Evolutionary conservation across 768 basidiomycete genomes (phyloP).

Genomic region (Albatrellus ellisii): DNA sequence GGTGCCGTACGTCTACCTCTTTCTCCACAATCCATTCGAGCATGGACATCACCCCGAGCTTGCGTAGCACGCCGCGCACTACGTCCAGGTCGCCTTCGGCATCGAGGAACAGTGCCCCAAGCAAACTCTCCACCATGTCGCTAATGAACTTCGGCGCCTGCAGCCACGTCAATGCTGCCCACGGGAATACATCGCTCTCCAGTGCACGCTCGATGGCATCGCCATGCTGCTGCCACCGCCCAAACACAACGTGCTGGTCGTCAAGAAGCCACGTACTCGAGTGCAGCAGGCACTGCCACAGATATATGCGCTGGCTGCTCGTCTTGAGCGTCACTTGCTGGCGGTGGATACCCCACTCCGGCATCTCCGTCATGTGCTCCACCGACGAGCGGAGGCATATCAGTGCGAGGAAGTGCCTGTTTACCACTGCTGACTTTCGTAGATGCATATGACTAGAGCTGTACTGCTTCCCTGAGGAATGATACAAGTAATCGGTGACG

Average conservation of each 20-base stretch:
- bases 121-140: slow-evolving; percentile 64
- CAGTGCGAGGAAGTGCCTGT: slow-evolving; percentile 59
- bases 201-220: slow-evolving; percentile 38
- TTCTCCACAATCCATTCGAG: slow-evolving; percentile 53
- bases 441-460: slow-evolving; percentile 56
- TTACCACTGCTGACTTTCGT: slow-evolving; percentile 58
- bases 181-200: slow-evolving; percentile 44
- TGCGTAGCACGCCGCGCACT: slow-evolving; percentile 33
- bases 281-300: slow-evolving; percentile 67
- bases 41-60: slow-evolving; percentile 41
- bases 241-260: slow-evolving; percentile 42
- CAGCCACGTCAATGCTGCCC: slow-evolving; percentile 60
- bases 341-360: slow-evolving; percentile 22
- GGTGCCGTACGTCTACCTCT: slow-evolving; percentile 63
- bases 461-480: slow-evolving; percentile 48
- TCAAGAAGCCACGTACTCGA: slow-evolving; percentile 48
- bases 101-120: slow-evolving; percentile 70
- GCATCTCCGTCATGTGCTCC: slow-evolving; percentile 36
- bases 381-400: slow-evolving; percentile 40
- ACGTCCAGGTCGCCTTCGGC: slow-evolving; percentile 40
- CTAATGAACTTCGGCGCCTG: slow-evolving; percentile 73
- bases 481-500: slow-evolving; percentile 56
- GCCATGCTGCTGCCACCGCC: slow-evolving; percentile 30
- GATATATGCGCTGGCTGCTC: slow-evolving; percentile 29
- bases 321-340: too few species aligned